These are phyloP conservation scores for Fonsecaea monophora DNA, from an alignment of 2,329 filamentous ascomycete species.

Conservation along the genomic window DNA sequence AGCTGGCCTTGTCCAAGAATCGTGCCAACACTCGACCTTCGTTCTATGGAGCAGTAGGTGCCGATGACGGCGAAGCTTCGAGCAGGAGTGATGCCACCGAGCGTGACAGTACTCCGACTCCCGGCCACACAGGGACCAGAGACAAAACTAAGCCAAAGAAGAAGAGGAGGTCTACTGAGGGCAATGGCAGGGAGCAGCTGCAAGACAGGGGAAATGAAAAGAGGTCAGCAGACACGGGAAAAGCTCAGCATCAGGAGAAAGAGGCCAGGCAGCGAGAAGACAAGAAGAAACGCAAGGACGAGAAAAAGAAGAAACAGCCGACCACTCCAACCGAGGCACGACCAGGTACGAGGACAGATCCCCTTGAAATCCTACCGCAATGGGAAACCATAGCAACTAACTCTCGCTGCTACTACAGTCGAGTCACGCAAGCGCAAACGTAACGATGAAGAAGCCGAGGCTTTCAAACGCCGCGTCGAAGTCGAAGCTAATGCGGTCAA, in stretches of 20 bases:
- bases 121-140: slow-evolving; percentile 16
- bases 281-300: slow-evolving; percentile 20
- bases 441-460: slow-evolving; percentile 10
- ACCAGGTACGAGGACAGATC: background rate
- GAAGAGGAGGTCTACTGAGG: slow-evolving; percentile 22
- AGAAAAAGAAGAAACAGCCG: slow-evolving; percentile 6
- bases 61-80: slow-evolving; percentile 7
- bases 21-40: slow-evolving; percentile 17
- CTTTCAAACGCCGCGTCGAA: slow-evolving; percentile 17
- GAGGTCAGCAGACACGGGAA: background rate
- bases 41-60: slow-evolving; percentile 16
- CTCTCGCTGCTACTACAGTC: background rate
- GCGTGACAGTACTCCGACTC: slow-evolving; percentile 20
- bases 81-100: slow-evolving; percentile 15
- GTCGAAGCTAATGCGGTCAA: slow-evolving; percentile 29
- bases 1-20: slow-evolving; percentile 40
- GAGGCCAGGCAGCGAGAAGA: slow-evolving; percentile 12
- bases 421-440: slow-evolving; percentile 29
- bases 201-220: slow-evolving; percentile 17
- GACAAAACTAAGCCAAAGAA: slow-evolving; percentile 22
- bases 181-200: slow-evolving; percentile 14
- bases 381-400: background rate
- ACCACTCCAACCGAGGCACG: background rate
- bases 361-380: background rate
- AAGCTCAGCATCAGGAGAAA: slow-evolving; percentile 8